phyloP scores from a whole-genome alignment of 257 asterid genomes.

The Mentha longifolia region DNA sequence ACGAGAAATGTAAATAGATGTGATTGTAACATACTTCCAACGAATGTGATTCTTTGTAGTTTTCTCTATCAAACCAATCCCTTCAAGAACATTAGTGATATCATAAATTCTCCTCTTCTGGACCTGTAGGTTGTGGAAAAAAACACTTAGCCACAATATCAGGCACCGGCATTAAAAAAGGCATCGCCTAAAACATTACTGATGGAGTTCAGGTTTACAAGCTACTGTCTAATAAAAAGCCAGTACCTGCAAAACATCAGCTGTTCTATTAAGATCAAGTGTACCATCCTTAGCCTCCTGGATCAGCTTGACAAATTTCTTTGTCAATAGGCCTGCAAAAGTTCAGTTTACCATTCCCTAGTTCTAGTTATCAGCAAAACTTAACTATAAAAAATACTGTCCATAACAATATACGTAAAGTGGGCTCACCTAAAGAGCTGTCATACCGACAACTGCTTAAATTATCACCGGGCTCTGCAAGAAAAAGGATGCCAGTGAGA shows the following conservation, averaged over 20 bases:
- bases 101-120: conserved; percentile 91
- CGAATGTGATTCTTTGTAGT: conserved; percentile 74
- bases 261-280: conserved; percentile 78
- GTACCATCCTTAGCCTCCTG: conserved; percentile 62
- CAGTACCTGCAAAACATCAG: conserved; percentile 62
- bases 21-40: conserved; percentile 60
- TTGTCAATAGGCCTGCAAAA: conserved; percentile 75
- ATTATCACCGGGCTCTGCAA: conserved; percentile 57
- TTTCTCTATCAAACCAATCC: conserved; percentile 77
- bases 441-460: conserved; percentile 57
- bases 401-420: neutral
- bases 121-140: conserved; percentile 51
- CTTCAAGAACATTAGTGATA: conserved; percentile 92
- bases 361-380: conserved; percentile 12
- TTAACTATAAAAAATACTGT: neutral
- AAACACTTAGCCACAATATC: conserved; percentile 12
- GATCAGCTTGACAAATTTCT: conserved; percentile 66
- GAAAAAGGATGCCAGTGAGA: conserved; percentile 27
- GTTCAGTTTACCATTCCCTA: conserved; percentile 1
- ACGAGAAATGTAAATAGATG: conserved; percentile 16
- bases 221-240: neutral
- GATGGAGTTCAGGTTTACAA: conserved; percentile 7
- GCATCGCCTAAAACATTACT: neutral
- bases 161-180: neutral
- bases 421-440: conserved; percentile 78